Base-by-base conservation (phyloP, 495 filamentous ascomycete species). In the Bombardia bombarda region DNA sequence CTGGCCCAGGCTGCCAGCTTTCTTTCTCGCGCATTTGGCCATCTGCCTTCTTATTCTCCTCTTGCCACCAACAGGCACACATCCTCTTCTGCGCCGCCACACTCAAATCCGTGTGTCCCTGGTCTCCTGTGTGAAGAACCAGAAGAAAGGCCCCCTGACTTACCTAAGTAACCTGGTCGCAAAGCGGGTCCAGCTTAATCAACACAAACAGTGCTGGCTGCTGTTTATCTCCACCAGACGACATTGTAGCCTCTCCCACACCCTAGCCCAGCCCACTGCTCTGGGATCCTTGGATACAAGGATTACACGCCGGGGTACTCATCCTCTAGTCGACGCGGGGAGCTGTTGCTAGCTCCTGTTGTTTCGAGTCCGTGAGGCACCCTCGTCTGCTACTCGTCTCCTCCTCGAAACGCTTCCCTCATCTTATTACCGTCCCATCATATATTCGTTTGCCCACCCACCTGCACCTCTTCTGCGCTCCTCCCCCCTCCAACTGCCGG, bases 381-480 rank as follows among this genome's bases (percentile, higher is more conserved):
- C 38, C 39, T 49, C 32, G 32, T 46, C 42, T 17, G 32, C 26
- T 46, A 33, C 37, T 14, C 47, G 8, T 12, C 14, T 3, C 34
- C 13, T 37, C 9, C 8, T 7, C 18, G 40, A 40, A 42, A 46
- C 43, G 42, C 49, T 52, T 45, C 51, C 51, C 51, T 50, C 48
- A 53, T 51, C 49, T 42, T 44, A 42, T 28, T 30, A 14, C 44
- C 22, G 32, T 30, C 38, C 46, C 57, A 54, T 66, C 63, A 62
- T 68, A 67, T 66, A 68, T 57, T 47, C 51, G 43, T 58, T 53
- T 57, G 35, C 60, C 61, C 61, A 47, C 49, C 56, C 53, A 44
- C 47, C 47, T 50, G 45, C 53, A 55, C 37, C 42, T 51, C 45
- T 48, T 39, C 42, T 49, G 42, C 49, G 33, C 49, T 56, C 51